Conservation (phyloP, 2,329 filamentous ascomycete genomes). For the Chaetomiaceae sp. region DNA sequence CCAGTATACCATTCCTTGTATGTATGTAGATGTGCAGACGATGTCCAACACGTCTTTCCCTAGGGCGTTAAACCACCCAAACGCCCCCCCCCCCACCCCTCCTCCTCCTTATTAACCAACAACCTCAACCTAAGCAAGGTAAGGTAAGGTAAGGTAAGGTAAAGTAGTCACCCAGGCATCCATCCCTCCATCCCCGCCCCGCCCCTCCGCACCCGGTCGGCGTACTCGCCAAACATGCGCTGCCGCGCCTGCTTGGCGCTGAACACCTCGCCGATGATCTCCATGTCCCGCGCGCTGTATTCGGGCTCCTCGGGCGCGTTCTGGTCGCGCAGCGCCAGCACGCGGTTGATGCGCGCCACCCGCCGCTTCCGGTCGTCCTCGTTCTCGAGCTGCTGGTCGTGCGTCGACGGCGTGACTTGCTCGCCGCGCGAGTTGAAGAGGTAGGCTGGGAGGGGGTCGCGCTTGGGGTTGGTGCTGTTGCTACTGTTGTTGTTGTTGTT, state of each 20-base stretch:
- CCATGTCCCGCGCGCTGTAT: conserved; percentile 25
- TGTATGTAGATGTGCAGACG: too few species aligned
- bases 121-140: too few species aligned
- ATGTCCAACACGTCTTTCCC: too few species aligned
- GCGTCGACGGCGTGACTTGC: conserved; percentile 56
- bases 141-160: too few species aligned
- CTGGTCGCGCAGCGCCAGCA: conserved; percentile 42
- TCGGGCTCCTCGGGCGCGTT: conserved; percentile 44
- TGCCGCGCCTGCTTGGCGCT: conserved; percentile 16
- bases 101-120: too few species aligned
- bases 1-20: too few species aligned
- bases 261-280: conserved; percentile 14
- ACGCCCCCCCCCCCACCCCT: too few species aligned
- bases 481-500: neutral
- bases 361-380: conserved; percentile 43
- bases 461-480: neutral
- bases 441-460: conserved; percentile 40
- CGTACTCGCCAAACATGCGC: conserved; percentile 23
- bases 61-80: too few species aligned
- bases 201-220: conserved; percentile 5
- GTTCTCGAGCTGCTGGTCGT: conserved; percentile 49
- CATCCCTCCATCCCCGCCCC: neutral
- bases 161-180: neutral
- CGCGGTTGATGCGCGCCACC: conserved; percentile 40
- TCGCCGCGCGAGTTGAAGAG: conserved; percentile 49